Percentiles rank a stretch among this genome's conserved stretches.
These are phyloP conservation scores for Saturnispora mendoncae DNA, from an alignment of 805 yeast species.

Conservation along the genomic window DNA sequence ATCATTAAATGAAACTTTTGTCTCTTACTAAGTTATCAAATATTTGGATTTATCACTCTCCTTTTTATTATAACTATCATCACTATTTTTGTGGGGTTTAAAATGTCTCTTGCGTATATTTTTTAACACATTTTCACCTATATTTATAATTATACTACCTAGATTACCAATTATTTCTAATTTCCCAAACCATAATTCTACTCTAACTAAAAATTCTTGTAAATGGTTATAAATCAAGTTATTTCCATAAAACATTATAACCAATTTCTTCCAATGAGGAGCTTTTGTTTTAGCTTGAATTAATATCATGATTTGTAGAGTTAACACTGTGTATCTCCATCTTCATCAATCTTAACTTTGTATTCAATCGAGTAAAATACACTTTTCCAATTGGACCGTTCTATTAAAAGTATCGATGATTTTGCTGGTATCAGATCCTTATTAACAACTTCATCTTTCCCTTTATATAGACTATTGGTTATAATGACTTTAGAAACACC, in stretches of 20 bases:
- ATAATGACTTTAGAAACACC: slow-evolving; percentile 19
- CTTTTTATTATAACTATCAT: not conserved
- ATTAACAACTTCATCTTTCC: not conserved
- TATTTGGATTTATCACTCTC: slow-evolving; percentile 16
- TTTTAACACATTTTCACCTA: slow-evolving; percentile 19
- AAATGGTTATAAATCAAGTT: slow-evolving; percentile 18
- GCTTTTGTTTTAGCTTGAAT: slow-evolving; percentile 15
- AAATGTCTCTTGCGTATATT: slow-evolving; percentile 14
- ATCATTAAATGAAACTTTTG: slow-evolving; percentile 24
- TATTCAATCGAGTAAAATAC: slow-evolving; percentile 18
- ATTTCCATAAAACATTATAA: slow-evolving; percentile 13
- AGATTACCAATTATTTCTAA: slow-evolving; percentile 17
- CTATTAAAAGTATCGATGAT: slow-evolving; percentile 1
- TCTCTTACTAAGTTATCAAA: slow-evolving; percentile 16
- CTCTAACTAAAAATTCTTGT: slow-evolving; percentile 10
- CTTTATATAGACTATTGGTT: slow-evolving; percentile 18
- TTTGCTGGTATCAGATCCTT: not conserved
- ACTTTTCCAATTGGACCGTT: slow-evolving; percentile 19
- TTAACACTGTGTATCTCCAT: slow-evolving; percentile 12
- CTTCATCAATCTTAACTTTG: slow-evolving; percentile 19
- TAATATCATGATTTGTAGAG: slow-evolving; percentile 23
- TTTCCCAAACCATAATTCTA: slow-evolving; percentile 18
- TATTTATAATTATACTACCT: slow-evolving; percentile 21
- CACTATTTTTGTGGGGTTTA: too few relatives aligned
- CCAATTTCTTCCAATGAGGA: not conserved